Evolutionary conservation across 306 rosid species (phyloP).

Genomic region (Lablab purpureus): DNA sequence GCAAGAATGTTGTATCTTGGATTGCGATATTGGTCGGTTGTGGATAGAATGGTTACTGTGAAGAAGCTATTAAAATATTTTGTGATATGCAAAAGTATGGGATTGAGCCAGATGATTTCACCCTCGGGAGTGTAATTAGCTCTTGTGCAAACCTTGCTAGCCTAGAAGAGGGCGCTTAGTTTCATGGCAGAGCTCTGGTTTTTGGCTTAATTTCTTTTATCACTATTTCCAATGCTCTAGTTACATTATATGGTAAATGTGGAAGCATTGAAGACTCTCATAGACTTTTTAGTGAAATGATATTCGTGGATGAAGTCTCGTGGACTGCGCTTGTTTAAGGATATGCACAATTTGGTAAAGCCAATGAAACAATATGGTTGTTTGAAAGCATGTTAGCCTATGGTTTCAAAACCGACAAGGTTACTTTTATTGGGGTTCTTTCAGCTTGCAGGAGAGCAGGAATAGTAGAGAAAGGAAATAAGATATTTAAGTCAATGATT

Average conservation of each 20-base stretch:
- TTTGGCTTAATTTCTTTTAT: slow-evolving; percentile 72
- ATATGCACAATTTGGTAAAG: slow-evolving; percentile 84
- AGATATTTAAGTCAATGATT: slow-evolving; percentile 72
- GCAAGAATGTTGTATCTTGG: slow-evolving; percentile 90
- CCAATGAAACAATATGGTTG: slow-evolving; percentile 69
- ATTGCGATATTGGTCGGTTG: slow-evolving; percentile 91
- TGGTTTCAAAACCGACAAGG: slow-evolving; percentile 76
- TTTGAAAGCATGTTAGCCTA: slow-evolving; percentile 73
- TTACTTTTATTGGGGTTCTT: slow-evolving; percentile 92
- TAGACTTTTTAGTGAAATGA: slow-evolving; percentile 75
- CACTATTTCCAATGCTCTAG: slow-evolving; percentile 87
- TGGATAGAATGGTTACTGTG: slow-evolving; percentile 86
- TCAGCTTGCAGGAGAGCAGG: slow-evolving; percentile 97
- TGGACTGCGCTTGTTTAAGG: slow-evolving; percentile 97
- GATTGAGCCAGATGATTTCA: slow-evolving; percentile 81
- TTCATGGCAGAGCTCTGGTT: slow-evolving; percentile 78
- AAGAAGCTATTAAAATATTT: slow-evolving; percentile 84
- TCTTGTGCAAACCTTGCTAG: slow-evolving; percentile 95
- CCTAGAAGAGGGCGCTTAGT: slow-evolving; percentile 95
- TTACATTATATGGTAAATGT: slow-evolving; percentile 87
- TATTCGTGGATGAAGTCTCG: slow-evolving; percentile 74
- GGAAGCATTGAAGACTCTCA: slow-evolving; percentile 79
- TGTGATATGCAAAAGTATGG: slow-evolving; percentile 83
- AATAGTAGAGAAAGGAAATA: slow-evolving; percentile 77
- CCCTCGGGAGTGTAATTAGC: slow-evolving; percentile 88